Evolutionary conservation across 331 rosid genomes (phyloP).

Genomic region (Malus hybrid): DNA sequence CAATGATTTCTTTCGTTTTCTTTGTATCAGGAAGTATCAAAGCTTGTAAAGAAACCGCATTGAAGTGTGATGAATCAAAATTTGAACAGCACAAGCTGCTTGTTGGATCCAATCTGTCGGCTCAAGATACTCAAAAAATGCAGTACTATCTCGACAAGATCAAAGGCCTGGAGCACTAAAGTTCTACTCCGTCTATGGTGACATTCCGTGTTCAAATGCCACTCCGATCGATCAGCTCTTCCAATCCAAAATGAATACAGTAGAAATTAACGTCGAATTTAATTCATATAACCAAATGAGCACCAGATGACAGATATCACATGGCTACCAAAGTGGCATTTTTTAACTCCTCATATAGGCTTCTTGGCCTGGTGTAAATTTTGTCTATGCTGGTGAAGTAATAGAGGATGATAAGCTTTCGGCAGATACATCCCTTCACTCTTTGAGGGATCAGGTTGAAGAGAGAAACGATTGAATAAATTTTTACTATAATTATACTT

Average conservation of each 20-base stretch:
- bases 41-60: conserved; percentile 51
- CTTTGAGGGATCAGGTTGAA: conserved; percentile 13
- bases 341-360: conserved; percentile 13
- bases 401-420: conserved; percentile 74
- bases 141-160: conserved; percentile 45
- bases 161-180: conserved; percentile 59
- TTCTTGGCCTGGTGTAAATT: conserved; percentile 49
- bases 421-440: conserved; percentile 70
- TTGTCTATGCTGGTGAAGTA: conserved; percentile 60
- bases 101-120: conserved; percentile 41
- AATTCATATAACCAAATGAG: background rate
- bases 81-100: conserved; percentile 61
- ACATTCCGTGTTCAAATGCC: background rate
- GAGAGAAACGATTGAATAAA: no score
- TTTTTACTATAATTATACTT: no score
- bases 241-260: background rate
- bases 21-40: conserved; percentile 49
- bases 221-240: no score
- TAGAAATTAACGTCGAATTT: no score
- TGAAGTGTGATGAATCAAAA: conserved; percentile 60
- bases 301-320: conserved; percentile 1
- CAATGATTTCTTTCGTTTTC: background rate
- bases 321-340: conserved; percentile 42
- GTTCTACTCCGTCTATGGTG: background rate
- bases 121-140: conserved; percentile 41